Evolutionary conservation across 768 basidiomycete species (phyloP).

Genomic region (Tylopilus plumbeoviolaceoides): DNA sequence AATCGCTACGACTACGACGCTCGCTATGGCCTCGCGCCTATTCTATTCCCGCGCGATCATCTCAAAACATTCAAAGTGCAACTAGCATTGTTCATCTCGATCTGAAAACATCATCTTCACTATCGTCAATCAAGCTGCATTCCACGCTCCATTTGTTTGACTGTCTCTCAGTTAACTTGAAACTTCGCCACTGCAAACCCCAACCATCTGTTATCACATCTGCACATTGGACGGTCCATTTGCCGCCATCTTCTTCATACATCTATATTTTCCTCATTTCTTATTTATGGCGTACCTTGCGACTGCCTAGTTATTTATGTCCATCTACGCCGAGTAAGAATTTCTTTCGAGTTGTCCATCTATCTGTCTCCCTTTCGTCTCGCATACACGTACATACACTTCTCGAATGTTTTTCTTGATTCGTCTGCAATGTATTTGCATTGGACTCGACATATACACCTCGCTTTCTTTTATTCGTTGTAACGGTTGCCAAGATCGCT

Average conservation of each 20-base stretch:
- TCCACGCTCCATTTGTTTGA: slow-evolving; percentile 31
- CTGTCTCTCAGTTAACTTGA: slow-evolving; percentile 15
- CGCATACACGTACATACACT: slow-evolving; percentile 1
- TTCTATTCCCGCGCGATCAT: slow-evolving; percentile 6
- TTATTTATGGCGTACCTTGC: slow-evolving; percentile 32
- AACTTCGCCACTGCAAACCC: slow-evolving; percentile 9
- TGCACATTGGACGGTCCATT: slow-evolving; percentile 29
- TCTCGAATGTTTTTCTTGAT: slow-evolving; percentile 3
- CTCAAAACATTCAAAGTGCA: slow-evolving; percentile 11
- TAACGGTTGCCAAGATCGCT: slow-evolving; percentile 20
- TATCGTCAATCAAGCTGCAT: slow-evolving; percentile 23
- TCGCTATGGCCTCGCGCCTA: slow-evolving; percentile 15
- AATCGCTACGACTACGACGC: slow-evolving; percentile 12
- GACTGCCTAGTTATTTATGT: slow-evolving; percentile 28
- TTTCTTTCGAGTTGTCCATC: neutral
- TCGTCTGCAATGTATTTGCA: slow-evolving; percentile 7
- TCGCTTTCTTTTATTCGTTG: neutral
- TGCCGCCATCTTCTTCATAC: slow-evolving; percentile 18
- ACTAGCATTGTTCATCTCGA: slow-evolving; percentile 17
- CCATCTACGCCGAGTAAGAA: slow-evolving; percentile 24
- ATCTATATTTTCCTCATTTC: slow-evolving; percentile 13
- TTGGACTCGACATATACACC: slow-evolving; percentile 13
- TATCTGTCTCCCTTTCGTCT: neutral
- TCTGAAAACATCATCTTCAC: slow-evolving; percentile 20
- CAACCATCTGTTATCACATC: slow-evolving; percentile 25